phyloP scores from a whole-genome alignment of 495 filamentous ascomycete genomes.

The Articulospora tetracladia region DNA sequence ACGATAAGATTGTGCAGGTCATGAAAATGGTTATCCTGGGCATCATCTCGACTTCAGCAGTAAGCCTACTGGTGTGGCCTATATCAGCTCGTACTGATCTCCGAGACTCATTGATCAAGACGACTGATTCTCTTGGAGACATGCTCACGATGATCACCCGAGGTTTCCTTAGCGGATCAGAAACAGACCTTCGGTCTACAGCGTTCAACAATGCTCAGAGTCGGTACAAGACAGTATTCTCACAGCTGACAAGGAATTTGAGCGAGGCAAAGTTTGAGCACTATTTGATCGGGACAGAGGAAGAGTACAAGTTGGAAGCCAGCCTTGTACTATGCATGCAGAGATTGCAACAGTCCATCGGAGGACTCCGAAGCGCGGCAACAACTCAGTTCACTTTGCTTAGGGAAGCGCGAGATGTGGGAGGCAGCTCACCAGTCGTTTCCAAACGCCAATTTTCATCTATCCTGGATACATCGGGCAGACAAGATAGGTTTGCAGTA shows the following conservation, averaged over 20 bases:
- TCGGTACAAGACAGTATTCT: constrained; percentile 65
- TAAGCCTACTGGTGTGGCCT: constrained; percentile 77
- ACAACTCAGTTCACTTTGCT: constrained; percentile 83
- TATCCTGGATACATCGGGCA: neutral
- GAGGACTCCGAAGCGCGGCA: constrained; percentile 86
- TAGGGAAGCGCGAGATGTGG: constrained; percentile 46
- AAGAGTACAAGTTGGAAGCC: constrained; percentile 74
- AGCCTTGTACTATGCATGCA: constrained; percentile 82
- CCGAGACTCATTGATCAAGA: constrained; percentile 68
- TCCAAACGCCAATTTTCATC: neutral
- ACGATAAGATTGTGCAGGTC: constrained; percentile 81
- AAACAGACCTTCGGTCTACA: constrained; percentile 64
- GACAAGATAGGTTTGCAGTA: constrained; percentile 27
- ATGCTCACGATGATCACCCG: constrained; percentile 81
- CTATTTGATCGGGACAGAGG: constrained; percentile 77
- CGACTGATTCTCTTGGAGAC: constrained; percentile 71
- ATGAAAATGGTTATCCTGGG: constrained; percentile 91
- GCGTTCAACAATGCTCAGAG: constrained; percentile 63
- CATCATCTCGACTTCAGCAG: constrained; percentile 65
- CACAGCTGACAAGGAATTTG: constrained; percentile 72
- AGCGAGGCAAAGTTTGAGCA: constrained; percentile 90
- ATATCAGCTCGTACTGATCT: constrained; percentile 74
- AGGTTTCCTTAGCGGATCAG: constrained; percentile 80
- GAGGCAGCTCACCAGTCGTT: constrained; percentile 2
- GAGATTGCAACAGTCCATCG: constrained; percentile 82